Evolutionary conservation across 768 basidiomycete genomes (phyloP), one percentile per base, ranked within the genome.

Genomic region (Psilocybe subaeruginosa): DNA sequence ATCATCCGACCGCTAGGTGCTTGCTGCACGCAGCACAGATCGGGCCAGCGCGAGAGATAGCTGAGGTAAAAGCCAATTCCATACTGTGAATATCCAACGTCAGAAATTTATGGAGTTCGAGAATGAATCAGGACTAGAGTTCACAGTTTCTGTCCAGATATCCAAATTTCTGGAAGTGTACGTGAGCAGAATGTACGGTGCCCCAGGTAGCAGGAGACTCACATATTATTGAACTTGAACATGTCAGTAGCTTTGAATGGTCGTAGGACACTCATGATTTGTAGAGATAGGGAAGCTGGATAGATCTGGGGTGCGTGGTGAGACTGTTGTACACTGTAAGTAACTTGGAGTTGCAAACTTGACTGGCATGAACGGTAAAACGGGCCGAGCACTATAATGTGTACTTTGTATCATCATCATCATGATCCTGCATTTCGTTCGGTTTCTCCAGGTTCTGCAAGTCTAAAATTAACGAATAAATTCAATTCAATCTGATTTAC

Each of bases 61-160:
- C 78, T 88, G 52, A 97, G 77, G 72, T 98, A 97, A 74, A 97
- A 97, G 23, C 83, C 84, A 68, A 93, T 89, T 51, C 89, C 89
- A 74, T 95, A 98, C 92, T 96, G 64, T 16, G 2, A 33, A 31
- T 12, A 48, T 46, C 19, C 35, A n/a, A 17, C 41, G 31, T 58
- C 27, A 39, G 35, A n/a, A 7, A 54, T 48, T 35, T n/a, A 37
- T 49, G 17, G 30, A 4, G 11, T 31, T 9, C 17, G 23, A 30
- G 14, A 19, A 3, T 45, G n/a, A 19, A 43, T 12, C 51, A 30
- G 33, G n/a, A 33, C 47, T 29, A 17, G 19, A 33, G 77, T 88
- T 70, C 68, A 95, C 96, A 19, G 97, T 99, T 77, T 99, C 97
- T 48, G 97, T 98, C 94, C 94, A 98, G 48, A 95, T 80, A 74